A percentile compares a stretch with the other conserved stretches of the same genome.
Conservation (phyloP, 495 filamentous ascomycete genomes). For the Aspergillus conjunctus region DNA sequence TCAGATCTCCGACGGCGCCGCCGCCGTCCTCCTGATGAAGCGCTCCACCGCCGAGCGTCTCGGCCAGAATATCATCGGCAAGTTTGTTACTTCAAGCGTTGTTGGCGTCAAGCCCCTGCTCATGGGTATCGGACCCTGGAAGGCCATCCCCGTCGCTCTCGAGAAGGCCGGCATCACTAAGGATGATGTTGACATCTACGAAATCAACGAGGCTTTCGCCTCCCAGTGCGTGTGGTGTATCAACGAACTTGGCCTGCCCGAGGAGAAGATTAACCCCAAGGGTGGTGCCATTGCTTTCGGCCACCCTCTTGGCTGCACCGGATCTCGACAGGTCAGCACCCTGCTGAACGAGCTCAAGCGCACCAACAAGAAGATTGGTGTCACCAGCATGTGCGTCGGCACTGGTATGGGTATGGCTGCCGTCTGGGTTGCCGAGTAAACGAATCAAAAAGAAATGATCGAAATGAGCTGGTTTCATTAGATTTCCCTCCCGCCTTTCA, state of each 20-base stretch:
- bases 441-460: constrained; percentile 1
- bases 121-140: constrained; percentile 96
- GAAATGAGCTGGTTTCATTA: constrained; percentile 27
- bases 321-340: constrained; percentile 90
- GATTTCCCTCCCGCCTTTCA: constrained; percentile 9
- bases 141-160: constrained; percentile 90
- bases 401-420: constrained; percentile 98
- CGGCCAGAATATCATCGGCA: constrained; percentile 85
- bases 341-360: constrained; percentile 85
- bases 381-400: constrained; percentile 96
- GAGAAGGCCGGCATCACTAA: constrained; percentile 82
- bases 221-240: constrained; percentile 93
- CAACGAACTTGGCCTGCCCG: constrained; percentile 79
- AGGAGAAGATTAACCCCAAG: constrained; percentile 89
- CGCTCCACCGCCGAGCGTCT: constrained; percentile 86
- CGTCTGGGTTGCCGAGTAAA: constrained; percentile 86
- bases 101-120: constrained; percentile 90
- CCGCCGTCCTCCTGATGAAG: constrained; percentile 94
- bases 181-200: constrained; percentile 93
- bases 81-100: constrained; percentile 80
- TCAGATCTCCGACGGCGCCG: constrained; percentile 94
- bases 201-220: constrained; percentile 99
- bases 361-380: constrained; percentile 78
- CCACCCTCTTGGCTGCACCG: constrained; percentile 93
- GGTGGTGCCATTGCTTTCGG: constrained; percentile 99